phyloP scores from a whole-genome alignment of 805 yeast species.

The Ogataea corticis region DNA sequence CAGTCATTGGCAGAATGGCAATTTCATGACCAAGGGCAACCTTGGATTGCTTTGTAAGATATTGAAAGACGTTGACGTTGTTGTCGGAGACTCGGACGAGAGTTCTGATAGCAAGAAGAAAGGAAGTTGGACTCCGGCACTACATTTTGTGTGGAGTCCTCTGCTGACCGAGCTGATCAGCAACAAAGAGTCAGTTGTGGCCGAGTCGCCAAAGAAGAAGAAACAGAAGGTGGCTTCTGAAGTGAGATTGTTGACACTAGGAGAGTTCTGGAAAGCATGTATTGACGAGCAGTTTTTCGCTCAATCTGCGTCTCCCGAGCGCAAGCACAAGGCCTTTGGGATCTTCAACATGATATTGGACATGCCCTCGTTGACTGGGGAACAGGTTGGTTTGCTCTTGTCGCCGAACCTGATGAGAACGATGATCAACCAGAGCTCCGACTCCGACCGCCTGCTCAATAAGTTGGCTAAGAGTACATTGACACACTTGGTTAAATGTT shows the following conservation, averaged over 20 bases:
- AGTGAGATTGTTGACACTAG: slow-evolving; percentile 36
- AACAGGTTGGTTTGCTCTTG: slow-evolving; percentile 37
- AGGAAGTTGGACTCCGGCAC: slow-evolving; percentile 70
- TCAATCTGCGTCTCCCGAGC: slow-evolving; percentile 75
- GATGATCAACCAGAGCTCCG: slow-evolving; percentile 73
- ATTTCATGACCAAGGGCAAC: slow-evolving; percentile 76
- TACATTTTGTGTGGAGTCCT: slow-evolving; percentile 76
- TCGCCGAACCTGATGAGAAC: slow-evolving; percentile 70
- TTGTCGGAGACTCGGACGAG: slow-evolving; percentile 38
- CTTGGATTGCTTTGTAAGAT: slow-evolving; percentile 60
- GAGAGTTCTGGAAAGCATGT: slow-evolving; percentile 77
- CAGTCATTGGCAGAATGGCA: slow-evolving; percentile 62
- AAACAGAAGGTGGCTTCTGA: slow-evolving; percentile 34
- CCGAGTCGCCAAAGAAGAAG: slow-evolving; percentile 32
- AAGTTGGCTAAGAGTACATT: slow-evolving; percentile 62
- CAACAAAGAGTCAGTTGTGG: slow-evolving; percentile 19
- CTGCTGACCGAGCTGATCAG: slow-evolving; percentile 46
- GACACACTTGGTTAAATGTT: slow-evolving; percentile 40
- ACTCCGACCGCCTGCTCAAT: slow-evolving; percentile 62
- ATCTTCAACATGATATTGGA: slow-evolving; percentile 55
- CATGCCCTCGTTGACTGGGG: slow-evolving; percentile 16
- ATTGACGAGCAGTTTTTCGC: slow-evolving; percentile 82
- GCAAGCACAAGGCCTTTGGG: slow-evolving; percentile 85
- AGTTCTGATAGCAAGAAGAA: slow-evolving; percentile 46
- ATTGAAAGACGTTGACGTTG: slow-evolving; percentile 55